Percentiles rank a stretch among this genome's conserved stretches.
Conservation (phyloP, 2,329 filamentous ascomycete species). For the Aspergillus sp. region DNA sequence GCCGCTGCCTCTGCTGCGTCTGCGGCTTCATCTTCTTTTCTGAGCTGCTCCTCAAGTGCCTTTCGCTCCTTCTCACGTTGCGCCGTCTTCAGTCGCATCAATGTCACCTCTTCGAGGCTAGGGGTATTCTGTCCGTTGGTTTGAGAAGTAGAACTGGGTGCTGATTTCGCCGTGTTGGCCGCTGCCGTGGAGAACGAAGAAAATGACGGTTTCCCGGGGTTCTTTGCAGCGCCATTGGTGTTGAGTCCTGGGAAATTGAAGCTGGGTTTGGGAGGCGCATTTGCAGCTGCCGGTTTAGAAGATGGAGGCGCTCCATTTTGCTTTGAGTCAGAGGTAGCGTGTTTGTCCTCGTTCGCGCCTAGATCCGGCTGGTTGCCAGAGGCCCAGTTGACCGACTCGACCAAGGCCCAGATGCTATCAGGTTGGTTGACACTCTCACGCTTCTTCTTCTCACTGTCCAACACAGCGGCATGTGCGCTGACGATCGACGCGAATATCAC, state of each 20-base stretch:
- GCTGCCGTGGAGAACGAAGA: conserved; percentile 39
- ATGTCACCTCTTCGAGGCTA: conserved; percentile 49
- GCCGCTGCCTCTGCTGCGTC: conserved; percentile 33
- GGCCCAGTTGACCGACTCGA: conserved; percentile 58
- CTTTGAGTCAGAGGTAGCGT: conserved; percentile 13
- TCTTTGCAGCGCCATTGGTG: conserved; percentile 15
- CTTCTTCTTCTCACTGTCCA: conserved; percentile 46
- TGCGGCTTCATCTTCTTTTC: conserved; percentile 48
- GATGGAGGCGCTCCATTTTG: conserved; percentile 26
- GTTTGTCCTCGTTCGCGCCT: conserved; percentile 11
- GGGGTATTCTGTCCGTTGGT: conserved; percentile 31
- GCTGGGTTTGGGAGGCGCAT: conserved; percentile 19
- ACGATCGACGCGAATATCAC: conserved; percentile 59
- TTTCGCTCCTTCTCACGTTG: conserved; percentile 55
- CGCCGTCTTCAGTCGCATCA: conserved; percentile 58
- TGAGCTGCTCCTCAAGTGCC: conserved; percentile 54
- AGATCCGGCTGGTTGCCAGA: conserved; percentile 54
- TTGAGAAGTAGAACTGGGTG: conserved; percentile 21
- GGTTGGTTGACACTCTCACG: conserved; percentile 22
- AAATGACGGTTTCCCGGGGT: conserved; percentile 42
- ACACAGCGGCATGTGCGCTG: conserved; percentile 56
- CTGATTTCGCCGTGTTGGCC: conserved; percentile 26
- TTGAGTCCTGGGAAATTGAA: conserved; percentile 40
- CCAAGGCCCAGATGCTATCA: conserved; percentile 46
- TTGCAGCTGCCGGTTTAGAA: conserved; percentile 12